These are phyloP conservation scores for Hevea brasiliensis DNA, from an alignment of 345 rosid genomes.

Conservation along the genomic window DNA sequence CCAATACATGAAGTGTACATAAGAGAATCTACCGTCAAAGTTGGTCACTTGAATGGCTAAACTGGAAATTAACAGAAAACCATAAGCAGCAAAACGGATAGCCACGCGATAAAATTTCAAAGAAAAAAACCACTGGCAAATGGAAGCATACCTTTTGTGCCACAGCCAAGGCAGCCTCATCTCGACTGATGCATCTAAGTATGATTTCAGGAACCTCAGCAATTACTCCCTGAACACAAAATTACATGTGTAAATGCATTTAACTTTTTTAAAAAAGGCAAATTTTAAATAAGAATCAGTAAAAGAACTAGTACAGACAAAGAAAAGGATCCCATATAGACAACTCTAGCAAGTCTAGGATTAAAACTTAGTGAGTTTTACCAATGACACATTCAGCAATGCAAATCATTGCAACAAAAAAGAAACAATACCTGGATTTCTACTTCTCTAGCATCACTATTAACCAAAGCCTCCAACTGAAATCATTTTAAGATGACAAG, in stretches of 20 bases:
- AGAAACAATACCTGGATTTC: conserved; percentile 73
- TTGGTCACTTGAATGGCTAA: neutral
- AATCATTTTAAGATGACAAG: conserved; percentile 23
- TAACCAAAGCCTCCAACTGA: conserved; percentile 81
- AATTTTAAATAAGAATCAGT: neutral
- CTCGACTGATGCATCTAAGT: conserved; percentile 87
- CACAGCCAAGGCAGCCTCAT: conserved; percentile 95
- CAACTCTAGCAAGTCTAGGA: no score
- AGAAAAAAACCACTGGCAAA: neutral
- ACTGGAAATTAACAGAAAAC: neutral
- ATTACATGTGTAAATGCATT: neutral
- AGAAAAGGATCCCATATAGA: neutral
- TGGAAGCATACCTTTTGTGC: conserved; percentile 74
- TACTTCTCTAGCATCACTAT: conserved; percentile 63
- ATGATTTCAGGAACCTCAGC: conserved; percentile 95
- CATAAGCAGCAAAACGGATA: neutral
- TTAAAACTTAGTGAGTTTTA: no score
- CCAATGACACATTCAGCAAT: neutral
- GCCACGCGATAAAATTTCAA: neutral
- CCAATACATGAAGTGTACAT: neutral
- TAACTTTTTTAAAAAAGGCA: no score
- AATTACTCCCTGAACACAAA: conserved; percentile 58
- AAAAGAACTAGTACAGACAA: neutral
- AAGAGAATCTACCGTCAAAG: neutral
- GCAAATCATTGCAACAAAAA: neutral